Conservation (phyloP, 129 eudicot species). For the Artemisia tridentata region DNA sequence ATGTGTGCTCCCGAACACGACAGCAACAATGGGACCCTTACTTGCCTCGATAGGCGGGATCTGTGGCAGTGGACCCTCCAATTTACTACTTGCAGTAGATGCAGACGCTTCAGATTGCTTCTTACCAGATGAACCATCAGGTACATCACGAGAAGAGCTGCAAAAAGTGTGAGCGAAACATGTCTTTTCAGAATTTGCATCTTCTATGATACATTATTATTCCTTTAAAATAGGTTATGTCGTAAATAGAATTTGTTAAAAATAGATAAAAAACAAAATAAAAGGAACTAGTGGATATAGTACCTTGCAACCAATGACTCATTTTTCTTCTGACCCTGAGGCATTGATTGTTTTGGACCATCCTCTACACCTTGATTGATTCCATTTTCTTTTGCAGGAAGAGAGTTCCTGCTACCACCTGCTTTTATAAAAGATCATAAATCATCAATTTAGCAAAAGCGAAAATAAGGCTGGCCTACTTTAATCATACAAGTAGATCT, state of each 20-base stretch:
- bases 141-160: conserved; percentile 40
- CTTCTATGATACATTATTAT: not conserved
- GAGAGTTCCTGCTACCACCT: conserved; percentile 50
- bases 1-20: conserved; percentile 13
- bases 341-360: conserved; percentile 27
- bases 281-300: conserved; percentile 15
- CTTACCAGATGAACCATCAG: conserved; percentile 13
- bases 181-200: conserved; percentile 6
- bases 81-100: conserved; percentile 2
- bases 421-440: conserved; percentile 38
- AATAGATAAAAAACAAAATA: not conserved
- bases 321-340: conserved; percentile 46
- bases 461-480: not conserved
- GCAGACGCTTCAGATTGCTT: conserved; percentile 28
- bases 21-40: conserved; percentile 20
- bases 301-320: conserved; percentile 49
- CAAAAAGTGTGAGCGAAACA: conserved; percentile 24
- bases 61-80: conserved; percentile 1
- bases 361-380: conserved; percentile 40
- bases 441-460: not conserved
- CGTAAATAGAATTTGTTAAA: not conserved
- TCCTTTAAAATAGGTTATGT: conserved; percentile 19
- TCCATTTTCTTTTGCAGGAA: conserved; percentile 60
- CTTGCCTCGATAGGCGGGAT: conserved; percentile 26
- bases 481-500: conserved; percentile 1